Evolutionary conservation across 2,329 filamentous ascomycete species (phyloP).

Genomic region (Aurifilum marmelostoma): DNA sequence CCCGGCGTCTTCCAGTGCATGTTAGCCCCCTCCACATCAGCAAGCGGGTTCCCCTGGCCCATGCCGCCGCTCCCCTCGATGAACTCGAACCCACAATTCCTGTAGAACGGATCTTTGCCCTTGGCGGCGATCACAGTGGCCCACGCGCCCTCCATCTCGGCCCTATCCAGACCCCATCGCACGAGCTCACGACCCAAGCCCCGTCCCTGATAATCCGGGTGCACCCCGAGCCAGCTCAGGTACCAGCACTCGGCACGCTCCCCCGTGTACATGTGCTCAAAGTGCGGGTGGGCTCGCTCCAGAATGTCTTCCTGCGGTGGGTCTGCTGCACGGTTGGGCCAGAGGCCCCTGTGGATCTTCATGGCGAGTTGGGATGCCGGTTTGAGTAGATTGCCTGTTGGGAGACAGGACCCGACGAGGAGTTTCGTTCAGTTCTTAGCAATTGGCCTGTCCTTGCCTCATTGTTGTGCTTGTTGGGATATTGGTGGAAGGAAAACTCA

Average conservation of each 20-base stretch:
- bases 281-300: conserved; percentile 12
- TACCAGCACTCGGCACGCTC: conserved; percentile 19
- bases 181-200: conserved; percentile 21
- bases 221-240: conserved; percentile 10
- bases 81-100: conserved; percentile 16
- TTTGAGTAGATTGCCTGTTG: conserved; percentile 30
- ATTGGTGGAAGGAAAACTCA: conserved; percentile 19
- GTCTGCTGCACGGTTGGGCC: conserved; percentile 14
- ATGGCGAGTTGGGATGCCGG: not conserved
- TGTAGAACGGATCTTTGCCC: conserved; percentile 17
- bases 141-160: conserved; percentile 17
- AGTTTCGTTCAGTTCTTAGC: not conserved
- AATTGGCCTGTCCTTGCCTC: too few relatives aligned
- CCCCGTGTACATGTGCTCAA: conserved; percentile 6
- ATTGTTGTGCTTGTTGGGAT: too few relatives aligned
- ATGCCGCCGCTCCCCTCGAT: conserved; percentile 10
- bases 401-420: not conserved
- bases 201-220: conserved; percentile 17
- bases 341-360: conserved; percentile 14
- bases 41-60: conserved; percentile 16
- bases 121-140: conserved; percentile 10
- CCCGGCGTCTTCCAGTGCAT: conserved; percentile 17
- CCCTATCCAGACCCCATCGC: conserved; percentile 21
- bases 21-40: conserved; percentile 7
- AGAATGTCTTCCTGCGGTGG: conserved; percentile 10